These are phyloP conservation scores for Fusarium dlaminii DNA, from an alignment of 2,329 filamentous ascomycete genomes.

Conservation along the genomic window DNA sequence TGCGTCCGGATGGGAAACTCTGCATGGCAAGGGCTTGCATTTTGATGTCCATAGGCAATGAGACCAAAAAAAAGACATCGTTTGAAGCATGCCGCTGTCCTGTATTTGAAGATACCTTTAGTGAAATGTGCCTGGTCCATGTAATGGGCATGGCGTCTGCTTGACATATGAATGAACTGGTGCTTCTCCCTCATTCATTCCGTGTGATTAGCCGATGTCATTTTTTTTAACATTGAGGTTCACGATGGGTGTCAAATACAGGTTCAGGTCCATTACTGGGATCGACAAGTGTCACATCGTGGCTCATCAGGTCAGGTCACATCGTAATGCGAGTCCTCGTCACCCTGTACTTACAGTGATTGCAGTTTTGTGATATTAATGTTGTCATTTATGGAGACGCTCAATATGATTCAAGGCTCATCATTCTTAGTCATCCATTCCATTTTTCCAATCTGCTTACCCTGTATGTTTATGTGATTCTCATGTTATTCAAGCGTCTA, in stretches of 20 bases:
- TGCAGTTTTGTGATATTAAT: background rate
- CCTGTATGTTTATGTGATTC: background rate
- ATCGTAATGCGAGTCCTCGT: background rate
- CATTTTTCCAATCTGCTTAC: background rate
- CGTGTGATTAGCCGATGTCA: background rate
- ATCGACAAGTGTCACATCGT: background rate
- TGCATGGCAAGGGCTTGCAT: constrained; percentile 56
- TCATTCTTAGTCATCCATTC: background rate
- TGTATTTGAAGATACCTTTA: constrained; percentile 36
- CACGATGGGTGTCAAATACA: background rate
- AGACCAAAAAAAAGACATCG: constrained; percentile 50
- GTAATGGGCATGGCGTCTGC: background rate
- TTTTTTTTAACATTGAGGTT: background rate
- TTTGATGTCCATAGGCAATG: constrained; percentile 54
- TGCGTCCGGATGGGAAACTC: constrained; percentile 55
- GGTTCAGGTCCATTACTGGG: background rate
- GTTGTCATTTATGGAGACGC: background rate
- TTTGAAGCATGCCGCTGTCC: constrained; percentile 37
- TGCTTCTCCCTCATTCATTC: background rate
- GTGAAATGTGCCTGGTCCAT: constrained; percentile 30
- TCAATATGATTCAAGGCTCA: background rate
- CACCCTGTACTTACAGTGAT: background rate
- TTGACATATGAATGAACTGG: constrained; percentile 18
- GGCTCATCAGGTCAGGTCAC: too few relatives aligned
- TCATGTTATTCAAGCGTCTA: too few relatives aligned